These are phyloP conservation scores for Fraxinus nigra DNA, from an alignment of 305 asterid genomes.

Conservation along the genomic window DNA sequence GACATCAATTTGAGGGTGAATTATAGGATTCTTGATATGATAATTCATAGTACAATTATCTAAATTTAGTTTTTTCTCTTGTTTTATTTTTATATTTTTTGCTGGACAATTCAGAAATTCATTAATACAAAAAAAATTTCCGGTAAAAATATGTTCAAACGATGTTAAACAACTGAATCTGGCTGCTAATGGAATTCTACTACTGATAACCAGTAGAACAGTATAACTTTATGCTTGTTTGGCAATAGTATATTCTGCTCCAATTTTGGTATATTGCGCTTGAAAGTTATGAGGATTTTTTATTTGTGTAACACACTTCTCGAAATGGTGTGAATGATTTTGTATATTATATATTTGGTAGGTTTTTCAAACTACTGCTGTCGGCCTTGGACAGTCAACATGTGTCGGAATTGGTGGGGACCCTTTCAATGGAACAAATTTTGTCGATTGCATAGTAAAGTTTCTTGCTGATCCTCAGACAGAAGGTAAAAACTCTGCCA, in stretches of 20 bases:
- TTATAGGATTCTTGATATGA: not conserved
- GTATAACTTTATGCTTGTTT: not conserved
- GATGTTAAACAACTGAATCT: not conserved
- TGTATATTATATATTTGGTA: slow-evolving; percentile 25
- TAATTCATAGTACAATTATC: not conserved
- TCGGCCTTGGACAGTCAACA: slow-evolving; percentile 97
- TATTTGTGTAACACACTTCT: not conserved
- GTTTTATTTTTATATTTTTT: not conserved
- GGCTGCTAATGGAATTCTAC: slow-evolving; percentile 5
- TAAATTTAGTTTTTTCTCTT: not conserved
- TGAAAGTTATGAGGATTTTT: not conserved
- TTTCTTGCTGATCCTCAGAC: slow-evolving; percentile 93
- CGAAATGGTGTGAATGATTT: slow-evolving; percentile 2
- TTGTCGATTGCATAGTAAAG: slow-evolving; percentile 86
- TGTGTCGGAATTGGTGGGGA: slow-evolving; percentile 98
- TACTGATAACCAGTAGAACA: not conserved
- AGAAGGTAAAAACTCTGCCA: slow-evolving; percentile 55
- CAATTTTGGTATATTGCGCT: not conserved
- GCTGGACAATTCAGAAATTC: slow-evolving; percentile 1
- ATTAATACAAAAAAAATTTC: not conserved
- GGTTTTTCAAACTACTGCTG: slow-evolving; percentile 99
- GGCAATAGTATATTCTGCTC: not conserved
- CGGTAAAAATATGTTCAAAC: not conserved
- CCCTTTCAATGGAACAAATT: slow-evolving; percentile 97
- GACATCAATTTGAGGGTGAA: not conserved